These are phyloP conservation scores for Aquilaria yunnanensis DNA, from an alignment of 345 rosid genomes.

Conservation along the genomic window DNA sequence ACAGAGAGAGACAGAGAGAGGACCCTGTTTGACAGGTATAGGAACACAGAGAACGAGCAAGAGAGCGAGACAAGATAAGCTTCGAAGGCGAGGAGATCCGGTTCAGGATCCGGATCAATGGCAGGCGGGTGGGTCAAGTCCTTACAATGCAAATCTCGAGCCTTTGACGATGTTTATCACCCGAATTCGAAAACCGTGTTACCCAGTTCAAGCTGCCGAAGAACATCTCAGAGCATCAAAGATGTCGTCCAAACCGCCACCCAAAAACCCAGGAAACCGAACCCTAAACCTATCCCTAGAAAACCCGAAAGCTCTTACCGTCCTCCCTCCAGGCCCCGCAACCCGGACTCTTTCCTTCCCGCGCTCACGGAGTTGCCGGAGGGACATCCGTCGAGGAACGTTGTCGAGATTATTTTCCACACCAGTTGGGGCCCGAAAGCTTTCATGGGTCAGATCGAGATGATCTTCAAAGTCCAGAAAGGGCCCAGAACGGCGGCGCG, in stretches of 20 bases:
- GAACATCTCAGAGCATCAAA: slow-evolving; percentile 47
- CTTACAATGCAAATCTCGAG: slow-evolving; percentile 86
- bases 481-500: slow-evolving; percentile 60
- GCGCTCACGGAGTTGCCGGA: slow-evolving; percentile 68
- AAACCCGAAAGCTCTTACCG: slow-evolving; percentile 29
- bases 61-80: slow-evolving; percentile 4
- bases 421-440: slow-evolving; percentile 84
- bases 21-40: too few relatives aligned
- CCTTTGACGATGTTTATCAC: slow-evolving; percentile 75
- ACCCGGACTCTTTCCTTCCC: slow-evolving; percentile 48
- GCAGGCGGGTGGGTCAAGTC: slow-evolving; percentile 89
- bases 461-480: slow-evolving; percentile 87
- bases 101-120: slow-evolving; percentile 38
- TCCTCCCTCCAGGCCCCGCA: slow-evolving; percentile 28
- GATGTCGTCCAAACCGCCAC: slow-evolving; percentile 60
- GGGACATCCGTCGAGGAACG: slow-evolving; percentile 89
- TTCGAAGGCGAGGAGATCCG: slow-evolving; percentile 66
- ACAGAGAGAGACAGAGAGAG: slow-evolving; percentile 1
- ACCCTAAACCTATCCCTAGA: slow-evolving; percentile 22
- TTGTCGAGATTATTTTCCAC: slow-evolving; percentile 90
- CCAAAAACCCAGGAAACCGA: slow-evolving; percentile 20
- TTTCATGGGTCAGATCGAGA: slow-evolving; percentile 74
- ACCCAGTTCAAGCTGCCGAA: slow-evolving; percentile 65
- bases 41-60: neutral
- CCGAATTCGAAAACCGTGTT: slow-evolving; percentile 41